Conservation (phyloP, 352 stramenopile genomes). For the Phytopythium ostracodes region DNA sequence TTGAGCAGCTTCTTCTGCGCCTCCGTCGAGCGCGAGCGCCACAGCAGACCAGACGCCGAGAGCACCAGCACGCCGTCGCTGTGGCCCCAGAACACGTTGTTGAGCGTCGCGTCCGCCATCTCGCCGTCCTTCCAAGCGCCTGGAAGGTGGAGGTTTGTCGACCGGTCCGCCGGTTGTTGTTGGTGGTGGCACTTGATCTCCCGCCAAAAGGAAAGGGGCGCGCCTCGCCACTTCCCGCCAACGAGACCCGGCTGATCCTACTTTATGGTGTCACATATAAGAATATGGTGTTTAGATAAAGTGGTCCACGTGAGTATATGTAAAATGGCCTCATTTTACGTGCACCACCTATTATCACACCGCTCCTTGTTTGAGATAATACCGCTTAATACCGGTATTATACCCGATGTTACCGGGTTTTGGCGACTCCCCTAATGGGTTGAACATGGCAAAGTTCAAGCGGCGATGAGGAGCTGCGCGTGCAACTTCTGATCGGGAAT, state of each 20-base stretch:
- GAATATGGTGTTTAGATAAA: too few relatives aligned
- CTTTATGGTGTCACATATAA: too few relatives aligned
- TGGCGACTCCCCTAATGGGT: too few relatives aligned
- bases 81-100: conserved; percentile 86
- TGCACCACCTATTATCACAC: too few relatives aligned
- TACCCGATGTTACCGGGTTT: too few relatives aligned
- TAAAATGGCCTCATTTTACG: too few relatives aligned
- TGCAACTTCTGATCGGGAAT: too few relatives aligned
- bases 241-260: neutral
- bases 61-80: conserved; percentile 80
- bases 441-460: too few relatives aligned
- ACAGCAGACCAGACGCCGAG: conserved; percentile 64
- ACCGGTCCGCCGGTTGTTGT: neutral
- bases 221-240: neutral
- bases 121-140: neutral
- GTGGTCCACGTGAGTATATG: too few relatives aligned
- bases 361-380: too few relatives aligned
- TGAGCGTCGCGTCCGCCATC: conserved; percentile 75
- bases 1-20: conserved; percentile 83
- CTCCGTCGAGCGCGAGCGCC: conserved; percentile 73
- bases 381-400: too few relatives aligned
- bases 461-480: too few relatives aligned
- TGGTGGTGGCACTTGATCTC: conserved; percentile 1
- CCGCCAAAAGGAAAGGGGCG: neutral
- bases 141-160: neutral